phyloP scores from a whole-genome alignment of 139 green algal genomes.

The Chlorella sp. region DNA sequence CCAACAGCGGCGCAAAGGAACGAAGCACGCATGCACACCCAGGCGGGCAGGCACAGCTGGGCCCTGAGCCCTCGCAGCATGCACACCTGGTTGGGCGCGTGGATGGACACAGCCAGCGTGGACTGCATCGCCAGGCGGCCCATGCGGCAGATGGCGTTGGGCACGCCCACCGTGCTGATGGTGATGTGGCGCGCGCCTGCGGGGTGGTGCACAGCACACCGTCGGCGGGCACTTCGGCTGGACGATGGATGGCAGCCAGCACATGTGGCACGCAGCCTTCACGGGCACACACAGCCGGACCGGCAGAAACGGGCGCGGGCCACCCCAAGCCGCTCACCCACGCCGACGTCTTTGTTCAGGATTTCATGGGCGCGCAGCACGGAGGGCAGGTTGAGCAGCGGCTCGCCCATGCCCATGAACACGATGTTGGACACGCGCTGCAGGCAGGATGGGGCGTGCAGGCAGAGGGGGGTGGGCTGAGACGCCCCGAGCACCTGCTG shows the following conservation, averaged over 20 bases:
- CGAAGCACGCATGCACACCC: too few relatives aligned
- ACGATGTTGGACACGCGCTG: constrained; percentile 64
- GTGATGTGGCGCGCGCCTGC: constrained; percentile 86
- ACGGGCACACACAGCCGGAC: not conserved
- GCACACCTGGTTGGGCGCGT: constrained; percentile 78
- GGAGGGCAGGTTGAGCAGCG: constrained; percentile 88
- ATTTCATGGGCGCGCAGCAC: constrained; percentile 73
- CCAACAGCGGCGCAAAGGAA: too few relatives aligned
- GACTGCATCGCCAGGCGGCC: constrained; percentile 63
- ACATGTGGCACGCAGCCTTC: too few relatives aligned
- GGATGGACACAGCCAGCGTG: constrained; percentile 86
- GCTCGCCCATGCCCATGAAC: constrained; percentile 98
- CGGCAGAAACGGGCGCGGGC: not conserved
- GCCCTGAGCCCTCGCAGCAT: too few relatives aligned
- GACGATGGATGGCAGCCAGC: too few relatives aligned
- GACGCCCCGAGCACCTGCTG: too few relatives aligned
- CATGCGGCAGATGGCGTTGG: constrained; percentile 74
- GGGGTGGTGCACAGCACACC: not conserved
- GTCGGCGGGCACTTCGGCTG: too few relatives aligned
- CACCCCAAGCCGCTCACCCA: constrained; percentile 50
- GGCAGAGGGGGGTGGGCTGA: not conserved
- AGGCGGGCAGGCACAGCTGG: too few relatives aligned
- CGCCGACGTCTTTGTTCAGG: constrained; percentile 89
- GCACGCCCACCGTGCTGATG: constrained; percentile 96
- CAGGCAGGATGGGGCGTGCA: not conserved